Evolutionary conservation across 2,329 filamentous ascomycete species (phyloP).

Genomic region (Trichoderma sp.): DNA sequence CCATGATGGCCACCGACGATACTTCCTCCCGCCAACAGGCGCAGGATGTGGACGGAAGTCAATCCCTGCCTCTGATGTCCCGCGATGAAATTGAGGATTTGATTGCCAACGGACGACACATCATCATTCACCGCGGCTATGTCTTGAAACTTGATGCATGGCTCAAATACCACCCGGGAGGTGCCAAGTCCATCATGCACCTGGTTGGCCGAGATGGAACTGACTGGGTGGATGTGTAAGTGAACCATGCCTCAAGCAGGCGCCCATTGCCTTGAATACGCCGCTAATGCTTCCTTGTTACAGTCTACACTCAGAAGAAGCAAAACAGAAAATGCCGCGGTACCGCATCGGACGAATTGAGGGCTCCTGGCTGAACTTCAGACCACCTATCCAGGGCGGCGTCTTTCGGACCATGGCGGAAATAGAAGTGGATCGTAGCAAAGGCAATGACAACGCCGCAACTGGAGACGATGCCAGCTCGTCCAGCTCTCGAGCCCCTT

Average conservation of each 20-base stretch:
- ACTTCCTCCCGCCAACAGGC: constrained; percentile 1
- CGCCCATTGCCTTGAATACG: no score
- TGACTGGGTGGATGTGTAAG: constrained; percentile 43
- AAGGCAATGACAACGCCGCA: constrained; percentile 30
- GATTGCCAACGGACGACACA: constrained; percentile 25
- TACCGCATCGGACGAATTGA: constrained; percentile 85
- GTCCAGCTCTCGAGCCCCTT: constrained; percentile 57
- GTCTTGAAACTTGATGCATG: constrained; percentile 44
- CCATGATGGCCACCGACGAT: not conserved
- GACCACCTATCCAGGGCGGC: constrained; percentile 90
- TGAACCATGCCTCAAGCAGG: constrained; percentile 19
- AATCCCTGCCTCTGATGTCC: constrained; percentile 24
- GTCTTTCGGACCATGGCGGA: constrained; percentile 61
- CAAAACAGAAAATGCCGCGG: constrained; percentile 73
- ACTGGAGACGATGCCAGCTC: constrained; percentile 47
- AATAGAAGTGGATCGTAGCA: constrained; percentile 43
- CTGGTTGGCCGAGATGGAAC: constrained; percentile 49
- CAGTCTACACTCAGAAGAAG: constrained; percentile 81
- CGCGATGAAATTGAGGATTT: constrained; percentile 28
- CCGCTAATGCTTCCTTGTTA: constrained; percentile 20
- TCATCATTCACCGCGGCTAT: constrained; percentile 25
- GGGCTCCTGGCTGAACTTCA: constrained; percentile 83
- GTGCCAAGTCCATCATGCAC: constrained; percentile 61
- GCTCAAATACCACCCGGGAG: constrained; percentile 63
- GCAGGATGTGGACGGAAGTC: not conserved